Conservation (phyloP, 768 basidiomycete genomes). For the Phanerochaete sordida region DNA sequence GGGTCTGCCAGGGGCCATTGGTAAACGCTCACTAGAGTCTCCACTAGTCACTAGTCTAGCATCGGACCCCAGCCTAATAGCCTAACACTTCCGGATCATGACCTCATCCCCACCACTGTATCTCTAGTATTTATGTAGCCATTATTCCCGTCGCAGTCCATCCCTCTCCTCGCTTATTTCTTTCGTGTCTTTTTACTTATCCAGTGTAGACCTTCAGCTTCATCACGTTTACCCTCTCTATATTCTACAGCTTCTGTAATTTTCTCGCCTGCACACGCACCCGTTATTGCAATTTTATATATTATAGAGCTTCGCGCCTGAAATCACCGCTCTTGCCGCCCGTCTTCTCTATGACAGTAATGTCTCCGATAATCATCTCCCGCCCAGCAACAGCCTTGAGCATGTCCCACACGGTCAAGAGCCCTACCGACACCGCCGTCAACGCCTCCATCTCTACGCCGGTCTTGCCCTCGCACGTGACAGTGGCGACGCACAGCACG, state of each 20-base stretch:
- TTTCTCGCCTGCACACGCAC: background rate
- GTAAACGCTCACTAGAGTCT: slow-evolving; percentile 27
- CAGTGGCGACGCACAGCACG: slow-evolving; percentile 63
- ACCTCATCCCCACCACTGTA: slow-evolving; percentile 9
- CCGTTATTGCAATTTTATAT: background rate
- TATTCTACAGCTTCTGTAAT: background rate
- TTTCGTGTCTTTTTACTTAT: background rate
- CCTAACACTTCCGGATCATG: background rate
- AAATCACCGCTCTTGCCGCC: slow-evolving; percentile 80
- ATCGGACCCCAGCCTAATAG: background rate
- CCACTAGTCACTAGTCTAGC: background rate
- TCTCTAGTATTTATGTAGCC: slow-evolving; percentile 16
- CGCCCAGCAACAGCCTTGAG: slow-evolving; percentile 86
- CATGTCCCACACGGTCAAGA: slow-evolving; percentile 92
- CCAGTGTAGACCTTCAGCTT: background rate
- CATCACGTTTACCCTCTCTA: background rate
- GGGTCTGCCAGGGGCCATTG: slow-evolving; percentile 49
- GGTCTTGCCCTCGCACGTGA: slow-evolving; percentile 75
- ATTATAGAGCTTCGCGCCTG: slow-evolving; percentile 20
- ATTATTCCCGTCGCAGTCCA: background rate
- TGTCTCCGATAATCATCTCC: slow-evolving; percentile 76
- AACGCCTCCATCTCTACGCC: slow-evolving; percentile 95
- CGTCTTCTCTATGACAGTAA: slow-evolving; percentile 61
- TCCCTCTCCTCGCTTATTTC: background rate
- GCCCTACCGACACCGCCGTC: slow-evolving; percentile 73